Conservation (phyloP, 331 rosid species). For the Rosa hybrid region DNA sequence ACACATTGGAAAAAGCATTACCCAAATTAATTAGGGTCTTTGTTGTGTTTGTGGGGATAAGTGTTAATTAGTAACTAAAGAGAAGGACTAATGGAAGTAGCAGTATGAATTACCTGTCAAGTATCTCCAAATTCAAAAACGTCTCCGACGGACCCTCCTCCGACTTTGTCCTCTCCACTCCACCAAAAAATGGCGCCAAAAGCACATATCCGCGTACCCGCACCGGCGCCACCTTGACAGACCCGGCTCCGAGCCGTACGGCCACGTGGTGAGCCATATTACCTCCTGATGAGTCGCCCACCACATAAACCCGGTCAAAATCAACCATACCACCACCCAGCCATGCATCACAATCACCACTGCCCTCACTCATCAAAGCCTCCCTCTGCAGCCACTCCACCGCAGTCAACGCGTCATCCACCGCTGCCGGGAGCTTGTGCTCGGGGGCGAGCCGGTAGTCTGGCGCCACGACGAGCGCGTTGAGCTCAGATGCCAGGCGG, state of each 20-base stretch:
- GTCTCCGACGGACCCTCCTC: constrained; percentile 71
- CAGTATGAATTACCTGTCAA: constrained; percentile 60
- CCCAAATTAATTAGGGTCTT: background rate
- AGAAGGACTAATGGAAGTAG: background rate
- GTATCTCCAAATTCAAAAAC: constrained; percentile 52
- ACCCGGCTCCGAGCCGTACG: constrained; percentile 45
- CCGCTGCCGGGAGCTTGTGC: constrained; percentile 66
- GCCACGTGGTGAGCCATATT: constrained; percentile 87
- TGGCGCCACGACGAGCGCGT: constrained; percentile 51
- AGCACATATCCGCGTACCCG: constrained; percentile 61
- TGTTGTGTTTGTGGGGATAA: background rate
- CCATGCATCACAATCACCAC: constrained; percentile 50
- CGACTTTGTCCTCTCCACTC: constrained; percentile 72
- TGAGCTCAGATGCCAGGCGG: constrained; percentile 50
- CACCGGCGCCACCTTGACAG: constrained; percentile 32
- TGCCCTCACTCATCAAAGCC: constrained; percentile 23
- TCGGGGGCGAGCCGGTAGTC: constrained; percentile 85
- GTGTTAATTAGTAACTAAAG: background rate
- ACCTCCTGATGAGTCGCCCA: constrained; percentile 93
- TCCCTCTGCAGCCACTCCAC: constrained; percentile 64
- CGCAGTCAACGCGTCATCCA: constrained; percentile 65
- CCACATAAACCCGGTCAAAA: constrained; percentile 55
- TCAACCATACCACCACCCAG: constrained; percentile 38
- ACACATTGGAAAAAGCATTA: background rate
- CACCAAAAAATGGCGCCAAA: constrained; percentile 89